Evolutionary conservation across 371 early-diverging fungal genomes (phyloP).

Genomic region (Conidiobolus incongruus): DNA sequence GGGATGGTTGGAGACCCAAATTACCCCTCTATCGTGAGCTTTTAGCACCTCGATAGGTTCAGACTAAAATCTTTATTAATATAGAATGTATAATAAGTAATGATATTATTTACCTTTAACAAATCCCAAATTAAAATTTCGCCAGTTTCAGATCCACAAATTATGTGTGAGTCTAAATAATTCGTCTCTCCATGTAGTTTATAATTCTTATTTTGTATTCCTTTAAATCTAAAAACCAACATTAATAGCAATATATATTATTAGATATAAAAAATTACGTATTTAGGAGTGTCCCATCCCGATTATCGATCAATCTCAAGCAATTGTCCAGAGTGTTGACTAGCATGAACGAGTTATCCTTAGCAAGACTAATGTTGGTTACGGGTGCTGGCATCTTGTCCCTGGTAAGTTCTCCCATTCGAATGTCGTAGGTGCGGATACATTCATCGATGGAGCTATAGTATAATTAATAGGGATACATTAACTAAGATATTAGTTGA

Average conservation of each 20-base stretch:
- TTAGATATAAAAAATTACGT: too few relatives aligned
- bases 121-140: constrained; percentile 64
- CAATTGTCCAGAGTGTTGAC: too few relatives aligned
- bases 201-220: constrained; percentile 58
- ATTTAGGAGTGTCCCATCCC: too few relatives aligned
- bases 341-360: too few relatives aligned
- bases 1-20: constrained; percentile 28
- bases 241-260: too few relatives aligned
- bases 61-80: constrained; percentile 11
- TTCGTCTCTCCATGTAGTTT: constrained; percentile 40
- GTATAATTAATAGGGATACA: constrained; percentile 3
- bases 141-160: constrained; percentile 87
- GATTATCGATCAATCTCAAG: too few relatives aligned
- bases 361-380: too few relatives aligned
- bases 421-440: constrained; percentile 61
- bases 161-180: constrained; percentile 44
- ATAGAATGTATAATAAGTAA: not conserved
- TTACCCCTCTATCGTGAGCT: constrained; percentile 24
- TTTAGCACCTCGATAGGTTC: constrained; percentile 13
- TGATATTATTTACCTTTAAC: constrained; percentile 21
- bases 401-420: constrained; percentile 35
- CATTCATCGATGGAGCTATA: constrained; percentile 60
- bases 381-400: too few relatives aligned
- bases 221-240: constrained; percentile 44
- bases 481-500: not conserved